Evolutionary conservation across 2,329 filamentous ascomycete species (phyloP).

Genomic region (Epichloe baconii): DNA sequence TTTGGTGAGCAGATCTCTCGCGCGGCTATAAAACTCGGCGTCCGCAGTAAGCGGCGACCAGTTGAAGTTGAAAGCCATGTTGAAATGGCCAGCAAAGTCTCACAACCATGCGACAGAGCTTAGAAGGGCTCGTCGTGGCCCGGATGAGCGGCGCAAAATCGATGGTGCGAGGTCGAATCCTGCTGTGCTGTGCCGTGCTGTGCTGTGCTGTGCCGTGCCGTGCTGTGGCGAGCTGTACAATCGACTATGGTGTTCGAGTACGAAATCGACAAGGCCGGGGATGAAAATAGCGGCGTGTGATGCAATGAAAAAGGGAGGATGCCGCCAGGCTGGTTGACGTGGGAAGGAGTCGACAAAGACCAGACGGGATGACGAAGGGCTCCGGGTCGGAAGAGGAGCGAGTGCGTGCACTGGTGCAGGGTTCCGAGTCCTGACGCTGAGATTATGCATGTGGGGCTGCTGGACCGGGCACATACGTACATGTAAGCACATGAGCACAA

Average conservation of each 20-base stretch:
- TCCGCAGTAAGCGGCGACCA: slow-evolving; percentile 98
- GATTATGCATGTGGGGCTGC: no score
- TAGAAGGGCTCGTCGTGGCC: slow-evolving; percentile 10
- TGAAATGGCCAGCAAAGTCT: slow-evolving; percentile 31
- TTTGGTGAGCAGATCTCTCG: slow-evolving; percentile 84
- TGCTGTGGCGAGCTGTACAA: no score
- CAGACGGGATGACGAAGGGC: background rate
- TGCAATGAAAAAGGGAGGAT: background rate
- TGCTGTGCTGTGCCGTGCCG: background rate
- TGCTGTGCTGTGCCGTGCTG: background rate
- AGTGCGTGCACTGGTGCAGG: background rate
- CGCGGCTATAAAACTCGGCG: slow-evolving; percentile 77
- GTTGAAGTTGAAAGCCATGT: slow-evolving; percentile 99
- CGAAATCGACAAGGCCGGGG: no score
- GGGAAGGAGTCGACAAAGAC: background rate
- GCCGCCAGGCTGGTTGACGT: background rate
- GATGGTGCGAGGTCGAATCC: slow-evolving; percentile 1
- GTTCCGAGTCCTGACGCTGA: no score
- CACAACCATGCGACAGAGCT: slow-evolving; percentile 20
- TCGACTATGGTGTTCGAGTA: no score
- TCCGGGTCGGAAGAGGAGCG: background rate
- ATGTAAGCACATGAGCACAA: no score
- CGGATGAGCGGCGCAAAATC: slow-evolving; percentile 3
- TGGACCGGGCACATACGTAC: no score
- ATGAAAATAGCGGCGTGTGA: background rate